These are phyloP conservation scores for Curvularia eragrostidis DNA, from an alignment of 2,329 filamentous ascomycete genomes.

Conservation along the genomic window DNA sequence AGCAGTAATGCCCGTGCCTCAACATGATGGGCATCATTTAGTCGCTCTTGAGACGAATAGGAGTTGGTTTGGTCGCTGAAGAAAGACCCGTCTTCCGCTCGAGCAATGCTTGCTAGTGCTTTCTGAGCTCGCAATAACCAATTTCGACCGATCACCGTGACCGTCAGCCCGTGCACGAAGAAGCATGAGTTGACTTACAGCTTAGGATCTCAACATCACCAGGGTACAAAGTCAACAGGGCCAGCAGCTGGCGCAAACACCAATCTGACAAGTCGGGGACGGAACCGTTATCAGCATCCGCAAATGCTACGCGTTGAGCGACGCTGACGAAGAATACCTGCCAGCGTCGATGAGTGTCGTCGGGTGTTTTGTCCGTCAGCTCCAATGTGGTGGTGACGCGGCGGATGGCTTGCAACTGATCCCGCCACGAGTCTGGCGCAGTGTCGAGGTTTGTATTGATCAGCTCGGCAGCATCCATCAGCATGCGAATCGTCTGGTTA, in stretches of 20 bases:
- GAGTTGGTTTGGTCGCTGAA: constrained; percentile 46
- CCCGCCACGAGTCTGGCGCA: constrained; percentile 41
- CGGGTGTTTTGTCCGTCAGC: constrained; percentile 22
- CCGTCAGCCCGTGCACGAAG: not conserved
- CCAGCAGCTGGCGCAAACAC: constrained; percentile 58
- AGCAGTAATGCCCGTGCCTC: constrained; percentile 60
- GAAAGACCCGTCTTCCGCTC: constrained; percentile 51
- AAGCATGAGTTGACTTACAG: constrained; percentile 42
- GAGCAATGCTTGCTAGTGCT: constrained; percentile 57
- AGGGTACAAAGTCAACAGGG: constrained; percentile 54
- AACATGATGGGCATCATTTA: constrained; percentile 55
- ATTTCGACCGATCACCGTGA: constrained; percentile 57
- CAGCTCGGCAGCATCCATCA: constrained; percentile 38
- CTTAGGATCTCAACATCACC: constrained; percentile 53
- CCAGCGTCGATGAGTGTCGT: constrained; percentile 27
- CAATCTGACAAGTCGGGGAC: constrained; percentile 58
- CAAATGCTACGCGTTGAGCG: constrained; percentile 59
- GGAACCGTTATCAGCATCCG: constrained; percentile 56
- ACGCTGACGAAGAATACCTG: constrained; percentile 46
- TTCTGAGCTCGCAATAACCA: constrained; percentile 62
- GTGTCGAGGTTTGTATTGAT: constrained; percentile 45
- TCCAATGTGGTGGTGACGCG: constrained; percentile 27
- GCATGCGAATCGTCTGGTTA: constrained; percentile 15
- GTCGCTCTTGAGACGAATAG: constrained; percentile 32
- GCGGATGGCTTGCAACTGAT: constrained; percentile 32